Conservation (phyloP, 2,329 filamentous ascomycete species). For the Talaromyces marneffei region DNA sequence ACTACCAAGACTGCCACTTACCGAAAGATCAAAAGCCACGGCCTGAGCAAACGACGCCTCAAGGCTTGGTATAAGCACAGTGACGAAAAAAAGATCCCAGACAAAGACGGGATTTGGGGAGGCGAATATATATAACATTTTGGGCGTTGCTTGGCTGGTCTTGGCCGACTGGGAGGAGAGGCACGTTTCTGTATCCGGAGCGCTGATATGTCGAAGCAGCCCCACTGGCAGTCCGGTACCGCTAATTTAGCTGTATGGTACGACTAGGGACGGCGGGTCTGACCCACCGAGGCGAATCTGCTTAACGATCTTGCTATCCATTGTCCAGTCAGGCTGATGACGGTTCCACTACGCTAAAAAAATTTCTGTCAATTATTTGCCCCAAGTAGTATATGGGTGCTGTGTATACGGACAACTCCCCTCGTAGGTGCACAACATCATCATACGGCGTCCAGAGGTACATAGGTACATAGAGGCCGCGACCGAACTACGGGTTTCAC, state of each 20-base stretch:
- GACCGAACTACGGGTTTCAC: neutral
- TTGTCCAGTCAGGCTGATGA: neutral
- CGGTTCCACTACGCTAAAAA: neutral
- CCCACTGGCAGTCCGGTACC: neutral
- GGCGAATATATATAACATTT: neutral
- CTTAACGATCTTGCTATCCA: neutral
- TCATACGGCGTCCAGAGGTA: too few species aligned
- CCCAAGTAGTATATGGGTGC: too few species aligned
- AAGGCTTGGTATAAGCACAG: neutral
- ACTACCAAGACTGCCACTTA: constrained; percentile 3
- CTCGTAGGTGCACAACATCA: neutral
- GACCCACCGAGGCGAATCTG: neutral
- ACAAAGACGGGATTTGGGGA: neutral
- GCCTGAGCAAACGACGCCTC: constrained; percentile 5
- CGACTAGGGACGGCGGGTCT: neutral
- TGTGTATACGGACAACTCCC: neutral
- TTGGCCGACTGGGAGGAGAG: neutral
- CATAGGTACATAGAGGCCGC: too few species aligned
- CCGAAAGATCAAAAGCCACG: neutral
- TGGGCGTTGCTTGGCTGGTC: neutral
- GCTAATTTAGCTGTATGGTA: neutral
- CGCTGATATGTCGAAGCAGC: constrained; percentile 12
- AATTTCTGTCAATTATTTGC: neutral
- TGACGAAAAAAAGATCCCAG: neutral
- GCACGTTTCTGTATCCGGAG: constrained; percentile 11